Percentiles rank a stretch among this genome's conserved stretches.
Conservation (phyloP, 345 rosid genomes). For the Euphorbia tirucalli region DNA sequence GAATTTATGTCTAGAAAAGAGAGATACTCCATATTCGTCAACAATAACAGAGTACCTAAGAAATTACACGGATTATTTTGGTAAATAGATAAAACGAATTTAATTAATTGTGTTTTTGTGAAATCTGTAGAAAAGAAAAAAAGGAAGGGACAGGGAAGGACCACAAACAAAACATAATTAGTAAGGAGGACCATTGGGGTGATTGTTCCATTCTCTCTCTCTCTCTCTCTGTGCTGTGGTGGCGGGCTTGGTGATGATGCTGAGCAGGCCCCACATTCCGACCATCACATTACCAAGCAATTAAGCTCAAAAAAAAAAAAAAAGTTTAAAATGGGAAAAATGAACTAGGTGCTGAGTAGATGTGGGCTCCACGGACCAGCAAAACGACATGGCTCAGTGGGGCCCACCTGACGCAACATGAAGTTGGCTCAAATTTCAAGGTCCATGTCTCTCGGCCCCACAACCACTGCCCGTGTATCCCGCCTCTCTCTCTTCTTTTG, state of each 20-base stretch:
- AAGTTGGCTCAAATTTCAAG: slow-evolving; percentile 33
- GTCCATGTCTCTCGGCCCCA: slow-evolving; percentile 51
- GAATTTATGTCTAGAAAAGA: too few relatives aligned
- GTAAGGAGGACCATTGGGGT: not conserved
- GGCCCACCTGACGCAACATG: slow-evolving; percentile 11
- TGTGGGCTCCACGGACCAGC: slow-evolving; percentile 5
- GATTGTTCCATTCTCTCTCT: not conserved
- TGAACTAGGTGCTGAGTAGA: slow-evolving; percentile 28
- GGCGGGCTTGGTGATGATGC: too few relatives aligned
- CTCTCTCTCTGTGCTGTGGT: not conserved
- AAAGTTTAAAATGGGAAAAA: not conserved
- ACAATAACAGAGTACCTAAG: too few relatives aligned
- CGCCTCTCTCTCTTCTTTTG: slow-evolving; percentile 4
- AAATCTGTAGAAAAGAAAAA: too few relatives aligned
- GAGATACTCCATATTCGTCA: too few relatives aligned
- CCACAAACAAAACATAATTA: not conserved
- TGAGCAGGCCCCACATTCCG: too few relatives aligned
- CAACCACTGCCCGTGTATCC: slow-evolving; percentile 32
- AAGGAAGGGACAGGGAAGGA: not conserved
- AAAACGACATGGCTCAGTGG: not conserved
- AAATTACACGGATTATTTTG: too few relatives aligned
- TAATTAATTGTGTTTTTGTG: too few relatives aligned
- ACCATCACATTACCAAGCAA: not conserved
- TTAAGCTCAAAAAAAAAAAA: not conserved
- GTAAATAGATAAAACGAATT: too few relatives aligned